phyloP scores from a whole-genome alignment of 345 rosid species.

The Reutealis trisperma region DNA sequence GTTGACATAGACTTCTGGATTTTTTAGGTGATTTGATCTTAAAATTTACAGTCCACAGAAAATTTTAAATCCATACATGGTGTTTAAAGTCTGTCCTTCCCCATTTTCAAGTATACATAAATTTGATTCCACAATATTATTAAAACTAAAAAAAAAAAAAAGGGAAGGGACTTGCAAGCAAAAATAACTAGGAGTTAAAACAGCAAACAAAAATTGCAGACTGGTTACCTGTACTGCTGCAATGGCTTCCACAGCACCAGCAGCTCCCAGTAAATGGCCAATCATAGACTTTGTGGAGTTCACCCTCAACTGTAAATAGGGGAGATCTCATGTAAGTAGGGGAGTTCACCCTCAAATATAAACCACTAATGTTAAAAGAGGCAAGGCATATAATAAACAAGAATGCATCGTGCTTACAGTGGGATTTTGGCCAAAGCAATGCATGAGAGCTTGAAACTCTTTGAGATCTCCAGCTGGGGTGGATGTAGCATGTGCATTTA shows the following conservation, averaged over 20 bases:
- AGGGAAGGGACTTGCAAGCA: background rate
- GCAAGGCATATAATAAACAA: background rate
- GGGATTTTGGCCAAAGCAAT: conserved; percentile 76
- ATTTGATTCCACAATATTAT: too few relatives aligned
- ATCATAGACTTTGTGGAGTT: conserved; percentile 96
- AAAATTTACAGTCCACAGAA: background rate
- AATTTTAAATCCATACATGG: background rate
- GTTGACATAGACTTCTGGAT: too few relatives aligned
- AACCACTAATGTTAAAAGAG: conserved; percentile 2
- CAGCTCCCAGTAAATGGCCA: conserved; percentile 91
- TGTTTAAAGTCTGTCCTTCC: background rate
- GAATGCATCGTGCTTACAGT: conserved; percentile 44
- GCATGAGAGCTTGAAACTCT: conserved; percentile 77
- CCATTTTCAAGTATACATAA: background rate
- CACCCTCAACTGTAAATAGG: conserved; percentile 56
- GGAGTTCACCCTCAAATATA: conserved; percentile 7
- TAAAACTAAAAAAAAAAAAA: background rate
- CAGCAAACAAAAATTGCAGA: background rate
- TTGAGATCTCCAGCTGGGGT: conserved; percentile 85
- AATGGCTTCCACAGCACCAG: conserved; percentile 94
- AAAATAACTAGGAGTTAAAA: background rate
- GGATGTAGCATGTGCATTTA: conserved; percentile 96
- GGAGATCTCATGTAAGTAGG: conserved; percentile 9
- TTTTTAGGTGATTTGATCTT: background rate
- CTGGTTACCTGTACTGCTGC: conserved; percentile 73